These are phyloP conservation scores for Picea mariana DNA, from an alignment of 83 land plant species.

Conservation along the genomic window DNA sequence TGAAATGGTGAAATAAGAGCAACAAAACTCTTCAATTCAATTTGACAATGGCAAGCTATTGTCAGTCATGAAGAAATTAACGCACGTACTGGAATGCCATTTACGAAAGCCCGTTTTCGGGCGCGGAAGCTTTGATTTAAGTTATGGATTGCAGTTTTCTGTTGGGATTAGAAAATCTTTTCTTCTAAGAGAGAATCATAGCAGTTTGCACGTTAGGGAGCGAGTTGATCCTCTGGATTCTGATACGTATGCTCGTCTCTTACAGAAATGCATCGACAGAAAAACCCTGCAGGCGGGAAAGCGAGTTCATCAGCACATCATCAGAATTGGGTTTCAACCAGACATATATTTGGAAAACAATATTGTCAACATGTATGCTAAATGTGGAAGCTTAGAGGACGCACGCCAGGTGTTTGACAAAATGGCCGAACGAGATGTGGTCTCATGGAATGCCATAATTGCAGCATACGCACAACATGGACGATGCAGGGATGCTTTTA, in stretches of 20 bases:
- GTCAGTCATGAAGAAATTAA: too few relatives aligned
- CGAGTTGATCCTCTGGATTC: too few relatives aligned
- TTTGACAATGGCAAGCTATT: too few relatives aligned
- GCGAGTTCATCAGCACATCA: conserved; percentile 30
- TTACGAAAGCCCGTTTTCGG: too few relatives aligned
- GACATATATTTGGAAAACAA: conserved; percentile 40
- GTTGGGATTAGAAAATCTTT: too few relatives aligned
- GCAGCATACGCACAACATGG: not conserved
- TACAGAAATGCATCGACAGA: conserved; percentile 13
- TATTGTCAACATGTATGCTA: not conserved
- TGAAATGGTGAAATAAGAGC: too few relatives aligned
- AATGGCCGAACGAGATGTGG: not conserved
- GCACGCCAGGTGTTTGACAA: not conserved
- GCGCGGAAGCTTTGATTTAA: too few relatives aligned
- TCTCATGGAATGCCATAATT: conserved; percentile 3
- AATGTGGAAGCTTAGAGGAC: not conserved
- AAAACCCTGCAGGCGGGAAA: conserved; percentile 32
- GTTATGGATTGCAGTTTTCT: too few relatives aligned
- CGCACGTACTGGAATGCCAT: too few relatives aligned
- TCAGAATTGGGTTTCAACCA: conserved; percentile 30
- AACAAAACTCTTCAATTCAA: too few relatives aligned
- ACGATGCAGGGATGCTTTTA: not conserved
- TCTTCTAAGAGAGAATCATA: too few relatives aligned
- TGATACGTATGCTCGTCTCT: not conserved
- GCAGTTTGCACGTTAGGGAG: too few relatives aligned